A percentile compares a stretch with the other conserved stretches of the same genome.
These are phyloP conservation scores for Alternaria viburni DNA, from an alignment of 2,329 filamentous ascomycete species.

Conservation along the genomic window DNA sequence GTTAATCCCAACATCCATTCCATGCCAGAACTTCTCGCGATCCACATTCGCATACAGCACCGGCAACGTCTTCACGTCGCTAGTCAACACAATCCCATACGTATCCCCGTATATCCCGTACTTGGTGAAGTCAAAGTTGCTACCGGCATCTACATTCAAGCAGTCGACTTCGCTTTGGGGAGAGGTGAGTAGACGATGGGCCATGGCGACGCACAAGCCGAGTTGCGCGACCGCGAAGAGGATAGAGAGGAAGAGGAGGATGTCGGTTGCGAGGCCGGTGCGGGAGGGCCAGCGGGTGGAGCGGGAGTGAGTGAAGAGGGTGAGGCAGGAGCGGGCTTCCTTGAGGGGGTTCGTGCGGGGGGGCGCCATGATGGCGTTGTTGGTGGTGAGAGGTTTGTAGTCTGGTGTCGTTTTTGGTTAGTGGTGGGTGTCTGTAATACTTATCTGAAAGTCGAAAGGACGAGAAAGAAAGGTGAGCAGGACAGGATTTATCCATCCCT, in stretches of 20 bases:
- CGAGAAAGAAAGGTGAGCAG: neutral
- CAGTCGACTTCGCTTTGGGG: neutral
- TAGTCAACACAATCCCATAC: neutral
- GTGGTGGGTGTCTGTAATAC: neutral
- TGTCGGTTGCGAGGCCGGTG: neutral
- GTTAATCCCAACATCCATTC: neutral
- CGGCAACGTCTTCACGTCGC: neutral
- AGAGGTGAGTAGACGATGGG: neutral
- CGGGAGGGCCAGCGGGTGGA: constrained; percentile 8
- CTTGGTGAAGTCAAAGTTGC: neutral
- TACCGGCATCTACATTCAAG: neutral
- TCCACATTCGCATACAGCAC: constrained; percentile 2
- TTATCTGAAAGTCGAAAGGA: neutral
- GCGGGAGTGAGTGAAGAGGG: neutral
- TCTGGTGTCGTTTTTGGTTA: neutral
- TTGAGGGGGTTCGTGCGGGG: neutral
- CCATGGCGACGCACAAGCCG: neutral
- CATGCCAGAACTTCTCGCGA: neutral
- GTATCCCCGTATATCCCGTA: neutral
- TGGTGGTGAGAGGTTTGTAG: neutral
- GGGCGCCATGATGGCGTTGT: constrained; percentile 6
- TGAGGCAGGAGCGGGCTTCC: neutral
- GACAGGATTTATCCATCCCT: neutral
- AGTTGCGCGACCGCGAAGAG: constrained; percentile 1
- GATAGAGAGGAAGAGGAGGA: neutral